phyloP scores from a whole-genome alignment of 2,329 filamentous ascomycete species.

The Aspergillus spinulosporus region DNA sequence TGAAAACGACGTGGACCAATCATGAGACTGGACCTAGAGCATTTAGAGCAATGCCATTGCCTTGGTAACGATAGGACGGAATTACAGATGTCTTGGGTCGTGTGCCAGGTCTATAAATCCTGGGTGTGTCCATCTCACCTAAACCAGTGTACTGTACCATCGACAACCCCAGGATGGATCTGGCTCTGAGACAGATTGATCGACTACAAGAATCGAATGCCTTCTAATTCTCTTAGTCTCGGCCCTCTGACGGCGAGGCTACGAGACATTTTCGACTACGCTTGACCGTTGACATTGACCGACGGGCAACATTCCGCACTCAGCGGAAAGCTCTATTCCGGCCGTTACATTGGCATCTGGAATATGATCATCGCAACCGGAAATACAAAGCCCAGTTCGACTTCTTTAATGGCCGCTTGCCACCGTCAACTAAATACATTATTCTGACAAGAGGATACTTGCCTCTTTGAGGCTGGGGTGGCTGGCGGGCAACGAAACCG shows the following conservation, averaged over 20 bases:
- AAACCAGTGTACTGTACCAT: background rate
- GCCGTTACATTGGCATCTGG: slow-evolving; percentile 1
- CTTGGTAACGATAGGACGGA: background rate
- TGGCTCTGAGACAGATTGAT: background rate
- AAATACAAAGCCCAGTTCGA: background rate
- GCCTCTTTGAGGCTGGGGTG: slow-evolving; percentile 1
- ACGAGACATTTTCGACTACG: background rate
- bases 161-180: background rate
- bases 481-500: background rate
- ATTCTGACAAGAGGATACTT: background rate
- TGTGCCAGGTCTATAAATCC: background rate
- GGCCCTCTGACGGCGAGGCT: background rate
- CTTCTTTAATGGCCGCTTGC: background rate
- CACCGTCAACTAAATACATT: background rate
- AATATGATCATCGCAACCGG: slow-evolving; percentile 1
- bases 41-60: background rate
- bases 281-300: background rate
- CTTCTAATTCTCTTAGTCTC: background rate
- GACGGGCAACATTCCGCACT: slow-evolving; percentile 4
- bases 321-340: slow-evolving; percentile 6
- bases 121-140: background rate
- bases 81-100: background rate
- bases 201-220: background rate
- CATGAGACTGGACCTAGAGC: background rate
- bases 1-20: slow-evolving; percentile 28